Base-by-base conservation (phyloP, 1,139 yeast genomes). In the Magnusiomyces sp. region DNA sequence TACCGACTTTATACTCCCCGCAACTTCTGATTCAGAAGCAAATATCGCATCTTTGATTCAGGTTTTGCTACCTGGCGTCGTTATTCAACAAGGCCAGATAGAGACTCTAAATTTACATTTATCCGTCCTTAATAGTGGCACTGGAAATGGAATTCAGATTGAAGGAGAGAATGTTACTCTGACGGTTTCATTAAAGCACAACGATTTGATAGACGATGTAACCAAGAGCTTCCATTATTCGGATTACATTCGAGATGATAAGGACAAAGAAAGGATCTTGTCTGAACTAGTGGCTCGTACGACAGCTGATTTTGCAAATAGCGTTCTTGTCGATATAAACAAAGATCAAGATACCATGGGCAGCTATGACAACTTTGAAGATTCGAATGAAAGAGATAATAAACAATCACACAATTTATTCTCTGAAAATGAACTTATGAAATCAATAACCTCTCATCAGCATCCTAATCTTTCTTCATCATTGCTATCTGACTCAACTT, bases 261-360 rank as follows among this genome's bases (percentile, higher is more conserved):
- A 61, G 27, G 65, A 64, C 14, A 65, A 66, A 17, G 47, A 42
- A 3, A 40, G 37, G 10, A 27, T 38, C 23, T 62, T 71, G 3
- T 65, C 67, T 75, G 89, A 59, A 76, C 83, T 11, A 76, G 80
- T 53, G 80, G 82, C 62, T 65, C 83, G 57, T 80, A 94, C 54
- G 69, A 76, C 62, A 73, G 89, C 62, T 1, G 68, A 67, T 43
- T 54, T 67, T 27, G 65, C 67, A 2, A 60, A 57, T 44, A 58
- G 60, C 45, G 57, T 63, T 9, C 50, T 62, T 20, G 55, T 54
- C 59, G 64, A 72, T 11, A 23, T 23, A 23, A 23, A 23, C 29
- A 23, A 23, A 23, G 29, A 23, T 23, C 34, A 19, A 33, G 29
- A 29, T 33, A 23, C 42, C 38, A 29, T 42, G 10, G n/a, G n/a